These are phyloP conservation scores for Backusella circina DNA, from an alignment of 192 early-diverging fungal species.

Conservation along the genomic window DNA sequence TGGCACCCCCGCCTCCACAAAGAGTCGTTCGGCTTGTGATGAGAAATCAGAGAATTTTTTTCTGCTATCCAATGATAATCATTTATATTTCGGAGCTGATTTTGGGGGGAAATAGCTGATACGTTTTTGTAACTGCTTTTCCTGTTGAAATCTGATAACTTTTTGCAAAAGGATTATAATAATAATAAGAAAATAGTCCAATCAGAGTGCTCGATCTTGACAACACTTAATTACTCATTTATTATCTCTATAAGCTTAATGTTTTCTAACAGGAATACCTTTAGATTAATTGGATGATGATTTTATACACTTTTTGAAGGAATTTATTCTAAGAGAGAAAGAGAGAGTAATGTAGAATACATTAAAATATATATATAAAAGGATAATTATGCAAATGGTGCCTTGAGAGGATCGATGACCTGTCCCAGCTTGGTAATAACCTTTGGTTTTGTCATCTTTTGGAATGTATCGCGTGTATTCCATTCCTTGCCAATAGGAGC, in stretches of 20 bases:
- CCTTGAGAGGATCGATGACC: constrained; percentile 82
- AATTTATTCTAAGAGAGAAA: background rate
- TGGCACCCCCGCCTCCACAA: background rate
- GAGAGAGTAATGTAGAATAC: background rate
- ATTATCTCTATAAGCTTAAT: background rate
- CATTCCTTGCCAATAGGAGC: constrained; percentile 95
- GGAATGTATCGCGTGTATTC: constrained; percentile 77
- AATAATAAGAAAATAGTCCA: background rate
- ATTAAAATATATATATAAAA: background rate
- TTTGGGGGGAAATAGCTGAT: too few species aligned
- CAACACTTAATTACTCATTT: background rate
- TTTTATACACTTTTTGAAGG: background rate
- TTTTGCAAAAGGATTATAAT: background rate
- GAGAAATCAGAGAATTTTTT: background rate
- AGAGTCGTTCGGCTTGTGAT: background rate
- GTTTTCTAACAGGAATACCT: background rate
- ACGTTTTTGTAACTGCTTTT: background rate
- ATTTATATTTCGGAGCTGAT: background rate
- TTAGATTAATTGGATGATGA: background rate
- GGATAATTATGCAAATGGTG: constrained; percentile 52
- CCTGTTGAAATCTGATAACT: background rate
- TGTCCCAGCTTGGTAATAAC: constrained; percentile 80
- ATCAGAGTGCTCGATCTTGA: background rate
- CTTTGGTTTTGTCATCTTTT: constrained; percentile 74
- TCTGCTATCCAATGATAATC: background rate